These are phyloP conservation scores for Canna indica DNA, from an alignment of 176 grass and related monocot genomes.

Conservation along the genomic window DNA sequence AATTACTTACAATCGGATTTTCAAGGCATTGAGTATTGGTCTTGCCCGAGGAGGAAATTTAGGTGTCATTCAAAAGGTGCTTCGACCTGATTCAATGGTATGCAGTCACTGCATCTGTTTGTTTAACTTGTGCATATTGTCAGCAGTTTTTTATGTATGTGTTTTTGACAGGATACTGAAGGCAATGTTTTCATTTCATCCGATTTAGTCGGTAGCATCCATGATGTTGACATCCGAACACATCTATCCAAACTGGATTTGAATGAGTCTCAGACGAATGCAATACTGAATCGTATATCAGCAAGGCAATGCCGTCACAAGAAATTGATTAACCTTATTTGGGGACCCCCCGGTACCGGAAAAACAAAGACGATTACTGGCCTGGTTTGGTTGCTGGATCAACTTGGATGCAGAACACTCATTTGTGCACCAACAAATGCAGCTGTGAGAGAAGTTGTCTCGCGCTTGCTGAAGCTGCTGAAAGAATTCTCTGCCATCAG, in stretches of 20 bases:
- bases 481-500: constrained; percentile 18
- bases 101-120: background rate
- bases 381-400: constrained; percentile 35
- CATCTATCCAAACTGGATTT: constrained; percentile 25
- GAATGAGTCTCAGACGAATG: constrained; percentile 35
- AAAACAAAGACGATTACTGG: constrained; percentile 77
- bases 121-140: background rate
- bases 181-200: background rate
- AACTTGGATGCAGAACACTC: constrained; percentile 29
- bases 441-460: constrained; percentile 45
- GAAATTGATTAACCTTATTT: constrained; percentile 31
- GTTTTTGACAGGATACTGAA: constrained; percentile 4
- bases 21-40: constrained; percentile 4
- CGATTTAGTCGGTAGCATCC: background rate
- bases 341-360: constrained; percentile 64
- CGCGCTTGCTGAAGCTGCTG: constrained; percentile 27
- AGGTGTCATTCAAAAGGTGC: constrained; percentile 4
- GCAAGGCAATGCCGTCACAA: constrained; percentile 14
- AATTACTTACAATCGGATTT: constrained; percentile 22
- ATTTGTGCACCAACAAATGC: constrained; percentile 78
- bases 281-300: constrained; percentile 37
- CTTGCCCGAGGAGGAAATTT: background rate
- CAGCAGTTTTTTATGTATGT: background rate
- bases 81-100: constrained; percentile 6
- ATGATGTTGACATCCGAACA: background rate